Base-by-base conservation (phyloP, 371 early-diverging fungal genomes). In the Blakeslea trispora region DNA sequence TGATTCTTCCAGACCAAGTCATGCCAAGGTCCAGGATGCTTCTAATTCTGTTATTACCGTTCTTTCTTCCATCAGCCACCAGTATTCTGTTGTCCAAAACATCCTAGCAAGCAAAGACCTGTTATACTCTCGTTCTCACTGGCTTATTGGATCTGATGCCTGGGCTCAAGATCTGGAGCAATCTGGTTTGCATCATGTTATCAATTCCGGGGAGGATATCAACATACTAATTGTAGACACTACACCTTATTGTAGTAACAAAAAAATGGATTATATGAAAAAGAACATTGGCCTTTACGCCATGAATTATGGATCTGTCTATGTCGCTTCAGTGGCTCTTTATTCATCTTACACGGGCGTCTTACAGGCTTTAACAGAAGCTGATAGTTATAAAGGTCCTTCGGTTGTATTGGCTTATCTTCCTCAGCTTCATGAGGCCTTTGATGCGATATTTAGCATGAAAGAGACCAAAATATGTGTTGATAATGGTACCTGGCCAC, bases 271-370 rank as follows among this genome's bases (percentile, higher is more conserved):
- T n/a, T n/a, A n/a, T n/a, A n/a, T n/a, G 71, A 93, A 94, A 86
- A 95, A 94, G 81, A 95, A 96, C 66, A 81, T 95, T 61, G 97
- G 94, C 55, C 81, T 96, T 23, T 94, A 94, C 64, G 95, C 94
- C 37, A 91, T 96, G 92, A 91, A 88, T 77, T 95, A 92, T 74
- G 94, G 93, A 31, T 68, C 75, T 2, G 90, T 82, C 35, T 96
- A 88, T 68, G 95, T 95, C n/a, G 96, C 97, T 21, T 92, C 95
- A 0, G 90, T 93, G 32, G 91, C 94, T 13, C 74, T 93, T 41
- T 90, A 91, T 68, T 77, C 91, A 6, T 91, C 89, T 39, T 94
- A 91, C 71, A 86, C 94, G 10, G 94, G 93, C 63, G 92, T 90
- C 45, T 66, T 93, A 49, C 85, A 91, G 56, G 93, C 94, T 5